Evolutionary conservation across 352 stramenopile genomes (phyloP), one percentile per base, ranked within the genome.

Genomic region (Phytophthora hibernalis): DNA sequence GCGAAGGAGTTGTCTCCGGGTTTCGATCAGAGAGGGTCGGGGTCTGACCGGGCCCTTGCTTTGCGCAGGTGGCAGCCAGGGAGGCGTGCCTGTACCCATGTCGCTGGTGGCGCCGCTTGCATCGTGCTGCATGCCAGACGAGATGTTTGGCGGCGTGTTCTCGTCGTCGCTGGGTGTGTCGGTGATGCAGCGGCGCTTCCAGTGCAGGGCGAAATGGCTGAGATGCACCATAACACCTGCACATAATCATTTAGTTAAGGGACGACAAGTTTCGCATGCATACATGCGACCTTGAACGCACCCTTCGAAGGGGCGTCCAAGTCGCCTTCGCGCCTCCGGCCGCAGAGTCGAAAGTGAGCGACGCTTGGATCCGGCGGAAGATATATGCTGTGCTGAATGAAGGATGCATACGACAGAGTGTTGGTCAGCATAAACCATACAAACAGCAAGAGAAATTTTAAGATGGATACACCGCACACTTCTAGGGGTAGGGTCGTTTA

Each of bases 361-460:
- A 16, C 31, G 5, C 6, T 37, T 37, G 1, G 31, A 13, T 13
- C 8, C 24, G 21, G 4, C 40, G n/a, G 26, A 50, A 50, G 22
- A 60, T 51, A 51, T 60, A 60, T 38, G 53, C 6, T 9, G 2
- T 11, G 8, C 31, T 13, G 31, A 37, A 13, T 37, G 31, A 37
- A 37, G 31, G 31, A 37, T 2, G 8, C 31, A 37, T 13, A 37
- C 2, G 8, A 10, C 2, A 9, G 54, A 61, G 43, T 61, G 54
- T 47, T 61, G 54, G 20, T 61, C 54, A 20, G 4, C 12, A 28
- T 61, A 53, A 61, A 61, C 2, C 15, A 53, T 53, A 61, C 54
- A 53, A 51, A 52, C 22, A 8, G 3, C 40, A 52, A 52, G 9
- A 52, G 13, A 31, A 61, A n/a, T 3, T 22, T n/a, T n/a, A n/a